Evolutionary conservation across 805 yeast genomes (phyloP).

Genomic region (Scheffersomyces spartinae): DNA sequence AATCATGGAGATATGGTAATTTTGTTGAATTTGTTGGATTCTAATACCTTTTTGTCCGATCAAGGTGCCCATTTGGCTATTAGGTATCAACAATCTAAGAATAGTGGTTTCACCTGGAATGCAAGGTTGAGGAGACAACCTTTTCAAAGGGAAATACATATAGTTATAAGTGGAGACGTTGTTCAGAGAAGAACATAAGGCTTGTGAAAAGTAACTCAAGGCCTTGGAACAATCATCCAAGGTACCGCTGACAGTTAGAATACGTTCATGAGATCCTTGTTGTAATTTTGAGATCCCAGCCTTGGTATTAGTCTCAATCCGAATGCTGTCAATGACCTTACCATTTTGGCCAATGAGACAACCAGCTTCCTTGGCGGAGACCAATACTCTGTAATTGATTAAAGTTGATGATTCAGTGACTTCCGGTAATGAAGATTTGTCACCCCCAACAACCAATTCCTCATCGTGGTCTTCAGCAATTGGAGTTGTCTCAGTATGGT

Average conservation of each 20-base stretch:
- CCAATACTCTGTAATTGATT: constrained; percentile 43
- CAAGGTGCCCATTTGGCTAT: constrained; percentile 78
- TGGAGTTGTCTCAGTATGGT: constrained; percentile 3
- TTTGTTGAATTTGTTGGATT: constrained; percentile 68
- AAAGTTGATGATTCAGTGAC: constrained; percentile 8
- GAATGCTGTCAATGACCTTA: constrained; percentile 58
- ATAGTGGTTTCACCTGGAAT: constrained; percentile 41
- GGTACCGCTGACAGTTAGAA: constrained; percentile 67
- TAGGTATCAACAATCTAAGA: constrained; percentile 66
- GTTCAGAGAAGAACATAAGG: no score
- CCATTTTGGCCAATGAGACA: constrained; percentile 85
- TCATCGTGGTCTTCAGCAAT: constrained; percentile 1
- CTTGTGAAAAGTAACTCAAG: constrained; percentile 55
- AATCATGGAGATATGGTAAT: constrained; percentile 63
- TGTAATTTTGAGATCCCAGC: constrained; percentile 80
- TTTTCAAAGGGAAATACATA: constrained; percentile 48
- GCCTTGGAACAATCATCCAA: constrained; percentile 62
- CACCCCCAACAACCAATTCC: constrained; percentile 1
- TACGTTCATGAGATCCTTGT: constrained; percentile 74
- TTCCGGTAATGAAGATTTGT: neutral
- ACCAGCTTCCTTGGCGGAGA: constrained; percentile 82
- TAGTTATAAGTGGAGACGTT: constrained; percentile 29
- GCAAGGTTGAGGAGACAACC: constrained; percentile 40
- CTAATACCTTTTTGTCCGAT: constrained; percentile 77
- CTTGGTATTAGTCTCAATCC: constrained; percentile 66